Conservation (phyloP, 805 yeast genomes). For the Wickerhamiella galacta region DNA sequence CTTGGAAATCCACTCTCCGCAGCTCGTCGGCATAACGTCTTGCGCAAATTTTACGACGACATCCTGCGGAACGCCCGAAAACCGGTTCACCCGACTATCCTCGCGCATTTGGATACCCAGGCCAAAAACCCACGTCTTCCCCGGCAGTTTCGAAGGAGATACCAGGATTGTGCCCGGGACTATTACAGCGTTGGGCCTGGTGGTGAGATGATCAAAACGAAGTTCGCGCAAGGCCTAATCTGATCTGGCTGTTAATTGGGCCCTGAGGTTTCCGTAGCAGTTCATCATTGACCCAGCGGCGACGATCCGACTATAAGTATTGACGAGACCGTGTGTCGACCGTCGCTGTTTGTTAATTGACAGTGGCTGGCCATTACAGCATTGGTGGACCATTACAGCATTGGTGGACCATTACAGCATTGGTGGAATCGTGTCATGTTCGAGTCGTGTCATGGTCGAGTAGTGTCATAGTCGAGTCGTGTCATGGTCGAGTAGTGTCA, state of each 20-base stretch:
- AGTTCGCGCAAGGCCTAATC: neutral
- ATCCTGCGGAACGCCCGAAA: slow-evolving; percentile 5
- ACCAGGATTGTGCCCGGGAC: slow-evolving; percentile 2
- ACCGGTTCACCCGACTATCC: slow-evolving; percentile 6
- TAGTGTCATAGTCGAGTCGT: no score
- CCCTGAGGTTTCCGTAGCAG: neutral
- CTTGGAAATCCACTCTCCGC: slow-evolving; percentile 5
- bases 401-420: no score
- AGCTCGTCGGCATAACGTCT: slow-evolving; percentile 5
- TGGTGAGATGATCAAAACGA: neutral
- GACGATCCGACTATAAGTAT: neutral
- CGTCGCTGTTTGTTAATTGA: neutral
- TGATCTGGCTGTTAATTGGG: neutral
- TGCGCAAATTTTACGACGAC: neutral
- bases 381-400: no score
- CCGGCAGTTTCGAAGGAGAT: slow-evolving; percentile 6
- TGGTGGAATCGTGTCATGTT: no score
- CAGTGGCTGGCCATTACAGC: no score
- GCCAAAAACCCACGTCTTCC: neutral
- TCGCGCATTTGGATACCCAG: slow-evolving; percentile 2
- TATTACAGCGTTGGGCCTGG: slow-evolving; percentile 2
- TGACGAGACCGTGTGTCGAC: neutral
- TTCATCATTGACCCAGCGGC: neutral
- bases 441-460: no score
- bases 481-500: no score